These are phyloP conservation scores for Juglanconis sp. DNA, from an alignment of 2,329 filamentous ascomycete genomes.

Conservation along the genomic window DNA sequence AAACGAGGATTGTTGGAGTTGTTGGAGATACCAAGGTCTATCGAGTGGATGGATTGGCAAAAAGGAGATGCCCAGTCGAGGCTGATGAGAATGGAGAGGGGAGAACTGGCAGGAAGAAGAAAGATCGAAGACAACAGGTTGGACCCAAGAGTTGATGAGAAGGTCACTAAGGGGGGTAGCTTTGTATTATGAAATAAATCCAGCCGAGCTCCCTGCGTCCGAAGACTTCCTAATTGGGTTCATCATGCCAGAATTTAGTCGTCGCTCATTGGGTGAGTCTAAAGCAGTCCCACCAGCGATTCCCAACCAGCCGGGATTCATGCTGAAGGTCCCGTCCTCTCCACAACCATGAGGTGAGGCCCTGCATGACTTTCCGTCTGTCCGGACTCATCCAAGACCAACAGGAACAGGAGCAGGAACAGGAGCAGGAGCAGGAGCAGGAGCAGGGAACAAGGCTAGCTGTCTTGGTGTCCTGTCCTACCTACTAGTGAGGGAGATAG, in stretches of 20 bases:
- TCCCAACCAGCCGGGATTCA: slow-evolving; percentile 15
- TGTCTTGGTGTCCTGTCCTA: neutral
- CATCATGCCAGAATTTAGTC: neutral
- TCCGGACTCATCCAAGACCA: slow-evolving; percentile 8
- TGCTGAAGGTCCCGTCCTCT: neutral
- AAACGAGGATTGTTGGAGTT: neutral
- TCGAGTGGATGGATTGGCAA: neutral
- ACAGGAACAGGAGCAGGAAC: neutral
- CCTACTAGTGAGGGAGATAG: neutral
- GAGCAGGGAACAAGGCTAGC: neutral
- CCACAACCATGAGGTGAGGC: slow-evolving; percentile 13
- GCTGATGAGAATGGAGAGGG: neutral
- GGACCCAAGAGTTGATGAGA: neutral
- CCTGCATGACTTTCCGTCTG: slow-evolving; percentile 16
- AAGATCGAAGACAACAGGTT: neutral
- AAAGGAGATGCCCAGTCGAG: neutral
- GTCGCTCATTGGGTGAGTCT: neutral
- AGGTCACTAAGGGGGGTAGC: slow-evolving; percentile 8
- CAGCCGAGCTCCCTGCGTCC: slow-evolving; percentile 12
- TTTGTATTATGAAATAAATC: slow-evolving; percentile 12
- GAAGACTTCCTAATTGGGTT: slow-evolving; percentile 10
- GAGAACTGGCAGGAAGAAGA: neutral
- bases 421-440: no score
- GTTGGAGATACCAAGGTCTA: neutral
- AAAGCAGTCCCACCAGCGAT: neutral